Evolutionary conservation across 73 alveolate species (phyloP), one percentile per base, ranked within the genome.

Genomic region (Paramecium octaurelia): DNA sequence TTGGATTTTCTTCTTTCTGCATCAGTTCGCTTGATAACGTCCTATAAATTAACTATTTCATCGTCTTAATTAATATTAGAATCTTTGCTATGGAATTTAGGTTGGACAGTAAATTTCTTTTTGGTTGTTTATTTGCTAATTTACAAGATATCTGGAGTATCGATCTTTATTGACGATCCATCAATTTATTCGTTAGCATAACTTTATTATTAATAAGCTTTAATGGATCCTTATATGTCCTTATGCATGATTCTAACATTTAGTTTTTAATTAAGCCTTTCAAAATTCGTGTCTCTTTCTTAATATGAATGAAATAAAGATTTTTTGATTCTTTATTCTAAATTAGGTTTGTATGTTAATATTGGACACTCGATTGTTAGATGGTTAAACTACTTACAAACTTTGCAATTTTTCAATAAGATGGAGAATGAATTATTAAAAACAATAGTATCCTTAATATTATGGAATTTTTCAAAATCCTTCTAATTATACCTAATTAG

Each of bases 401-500:
- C 2, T 31, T 64, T 44, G 8, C 48, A 43, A 34, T 10, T 10
- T 44, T 23, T 10, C 8, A 34, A 73, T 23, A 34, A 43, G 1
- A 24, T 24, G 1, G 57, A 48, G 8, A 44, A 42, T 23, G 70
- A 48, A 18, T 27, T 11, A 42, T 80, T 23, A 46, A 44, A 80
- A 21, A 42, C 16, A 9, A 80, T 42, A 2, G 24, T 9, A 21
- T 80, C 91, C 57, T 80, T 80, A 21, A 80, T 20, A 80, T 80
- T 34, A 42, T 80, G 71, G 18, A 80, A 89, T 12, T 48, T 43
- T 43, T 89, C 92, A 44, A 89, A 89, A 46, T 71, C 94, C 11
- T 69, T 48, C 40, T 54, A n/a, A 44, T 71, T 71, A n/a, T 71
- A 50, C 46, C 64, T 71, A 7, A 89, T 23, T 11, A 89, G 34